Evolutionary conservation across 176 grass and related monocot species (phyloP).

Genomic region (Sorghum bicolor): DNA sequence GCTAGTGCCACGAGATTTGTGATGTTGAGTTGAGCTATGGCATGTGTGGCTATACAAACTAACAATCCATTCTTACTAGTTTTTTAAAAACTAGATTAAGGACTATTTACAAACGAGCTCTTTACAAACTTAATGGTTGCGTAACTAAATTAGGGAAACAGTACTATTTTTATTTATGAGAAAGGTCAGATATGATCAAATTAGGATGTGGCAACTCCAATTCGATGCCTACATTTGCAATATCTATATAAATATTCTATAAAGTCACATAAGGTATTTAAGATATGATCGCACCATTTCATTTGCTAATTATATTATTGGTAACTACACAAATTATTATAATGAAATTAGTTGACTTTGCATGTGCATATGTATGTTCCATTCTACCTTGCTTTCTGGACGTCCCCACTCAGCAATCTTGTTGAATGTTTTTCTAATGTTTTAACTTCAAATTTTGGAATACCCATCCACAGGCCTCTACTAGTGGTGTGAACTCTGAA

Average conservation of each 20-base stretch:
- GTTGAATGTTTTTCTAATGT: not conserved
- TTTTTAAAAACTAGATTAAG: not conserved
- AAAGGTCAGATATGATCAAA: not conserved
- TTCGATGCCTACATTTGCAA: not conserved
- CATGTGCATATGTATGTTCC: not conserved
- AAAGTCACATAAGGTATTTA: not conserved
- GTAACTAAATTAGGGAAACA: not conserved
- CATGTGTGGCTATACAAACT: not conserved
- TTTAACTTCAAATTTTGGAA: not conserved
- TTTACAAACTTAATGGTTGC: not conserved
- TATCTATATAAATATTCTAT: not conserved
- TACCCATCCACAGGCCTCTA: not conserved
- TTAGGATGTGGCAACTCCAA: not conserved
- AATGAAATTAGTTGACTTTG: not conserved
- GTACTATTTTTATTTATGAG: not conserved
- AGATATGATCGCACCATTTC: not conserved
- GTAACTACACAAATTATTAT: not conserved
- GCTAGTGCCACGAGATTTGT: not conserved
- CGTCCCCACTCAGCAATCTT: not conserved
- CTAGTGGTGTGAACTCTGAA: not conserved
- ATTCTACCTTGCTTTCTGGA: not conserved
- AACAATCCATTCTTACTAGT: not conserved
- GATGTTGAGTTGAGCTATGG: not conserved
- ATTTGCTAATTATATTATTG: not conserved
- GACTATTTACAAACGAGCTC: not conserved